phyloP scores from a whole-genome alignment of 139 green algal genomes.

The Chlamydomonas asymmetrica region DNA sequence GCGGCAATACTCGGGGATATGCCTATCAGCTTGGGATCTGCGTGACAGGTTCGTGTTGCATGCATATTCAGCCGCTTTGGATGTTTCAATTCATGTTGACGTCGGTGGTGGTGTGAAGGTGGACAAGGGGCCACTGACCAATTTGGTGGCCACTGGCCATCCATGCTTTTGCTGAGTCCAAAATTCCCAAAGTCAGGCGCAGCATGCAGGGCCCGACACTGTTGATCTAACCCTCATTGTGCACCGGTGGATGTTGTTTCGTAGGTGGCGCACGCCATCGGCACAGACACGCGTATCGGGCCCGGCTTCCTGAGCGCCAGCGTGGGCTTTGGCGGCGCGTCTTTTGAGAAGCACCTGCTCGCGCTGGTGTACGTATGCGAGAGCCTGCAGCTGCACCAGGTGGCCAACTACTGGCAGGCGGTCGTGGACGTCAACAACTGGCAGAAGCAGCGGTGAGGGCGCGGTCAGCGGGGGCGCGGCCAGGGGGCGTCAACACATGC shows the following conservation, averaged over 20 bases:
- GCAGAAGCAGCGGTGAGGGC: slow-evolving; percentile 89
- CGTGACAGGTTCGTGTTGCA: no score
- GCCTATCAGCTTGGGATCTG: no score
- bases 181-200: not conserved
- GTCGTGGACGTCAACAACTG: slow-evolving; percentile 96
- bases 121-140: no score
- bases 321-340: slow-evolving; percentile 96
- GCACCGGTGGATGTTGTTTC: no score
- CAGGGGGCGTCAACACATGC: no score
- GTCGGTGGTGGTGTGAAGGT: no score
- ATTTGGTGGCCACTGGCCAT: no score
- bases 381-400: slow-evolving; percentile 82
- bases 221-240: no score
- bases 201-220: not conserved
- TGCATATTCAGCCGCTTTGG: no score
- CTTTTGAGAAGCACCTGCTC: slow-evolving; percentile 99
- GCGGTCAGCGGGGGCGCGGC: slow-evolving; percentile 84
- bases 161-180: not conserved
- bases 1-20: no score
- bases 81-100: no score
- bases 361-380: slow-evolving; percentile 96
- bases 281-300: slow-evolving; percentile 92
- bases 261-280: slow-evolving; percentile 87
- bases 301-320: slow-evolving; percentile 91
- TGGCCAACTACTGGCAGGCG: slow-evolving; percentile 90